These are phyloP conservation scores for Chrysoporthe austroafricana DNA, from an alignment of 2,329 filamentous ascomycete genomes.

Conservation along the genomic window DNA sequence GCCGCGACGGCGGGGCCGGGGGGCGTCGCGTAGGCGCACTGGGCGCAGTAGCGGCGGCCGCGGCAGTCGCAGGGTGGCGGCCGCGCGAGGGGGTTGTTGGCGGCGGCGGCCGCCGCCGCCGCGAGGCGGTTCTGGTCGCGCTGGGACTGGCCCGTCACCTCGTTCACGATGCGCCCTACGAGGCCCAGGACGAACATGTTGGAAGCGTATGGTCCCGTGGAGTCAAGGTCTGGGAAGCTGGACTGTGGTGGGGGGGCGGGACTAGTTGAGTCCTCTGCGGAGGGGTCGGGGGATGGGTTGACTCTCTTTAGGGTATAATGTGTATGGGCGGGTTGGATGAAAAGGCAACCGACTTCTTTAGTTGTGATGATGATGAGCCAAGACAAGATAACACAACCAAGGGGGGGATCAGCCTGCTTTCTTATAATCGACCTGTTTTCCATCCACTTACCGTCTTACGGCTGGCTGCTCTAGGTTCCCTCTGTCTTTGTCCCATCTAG, in stretches of 20 bases:
- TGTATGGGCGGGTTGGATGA: neutral
- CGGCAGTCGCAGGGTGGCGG: slow-evolving; percentile 2
- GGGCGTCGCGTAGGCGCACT: slow-evolving; percentile 8
- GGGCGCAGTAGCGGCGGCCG: slow-evolving; percentile 6
- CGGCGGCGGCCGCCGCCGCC: neutral
- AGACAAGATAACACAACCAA: neutral
- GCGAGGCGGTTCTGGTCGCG: neutral
- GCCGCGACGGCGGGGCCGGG: neutral
- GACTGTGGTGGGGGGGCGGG: neutral
- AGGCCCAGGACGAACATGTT: slow-evolving; percentile 22
- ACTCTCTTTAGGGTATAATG: neutral
- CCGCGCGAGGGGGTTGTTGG: neutral
- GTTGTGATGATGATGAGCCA: neutral
- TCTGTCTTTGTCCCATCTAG: no score
- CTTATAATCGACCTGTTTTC: neutral
- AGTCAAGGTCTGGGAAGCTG: neutral
- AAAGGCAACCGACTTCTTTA: neutral
- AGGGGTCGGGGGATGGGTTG: no score
- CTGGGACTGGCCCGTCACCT: slow-evolving; percentile 11
- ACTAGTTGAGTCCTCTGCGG: neutral
- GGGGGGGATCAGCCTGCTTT: neutral
- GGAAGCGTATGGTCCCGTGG: no score
- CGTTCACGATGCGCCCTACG: slow-evolving; percentile 15
- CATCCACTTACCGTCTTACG: neutral
- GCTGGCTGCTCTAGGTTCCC: no score